These are phyloP conservation scores for Saturnispora quitensis DNA, from an alignment of 805 yeast species.

Conservation along the genomic window DNA sequence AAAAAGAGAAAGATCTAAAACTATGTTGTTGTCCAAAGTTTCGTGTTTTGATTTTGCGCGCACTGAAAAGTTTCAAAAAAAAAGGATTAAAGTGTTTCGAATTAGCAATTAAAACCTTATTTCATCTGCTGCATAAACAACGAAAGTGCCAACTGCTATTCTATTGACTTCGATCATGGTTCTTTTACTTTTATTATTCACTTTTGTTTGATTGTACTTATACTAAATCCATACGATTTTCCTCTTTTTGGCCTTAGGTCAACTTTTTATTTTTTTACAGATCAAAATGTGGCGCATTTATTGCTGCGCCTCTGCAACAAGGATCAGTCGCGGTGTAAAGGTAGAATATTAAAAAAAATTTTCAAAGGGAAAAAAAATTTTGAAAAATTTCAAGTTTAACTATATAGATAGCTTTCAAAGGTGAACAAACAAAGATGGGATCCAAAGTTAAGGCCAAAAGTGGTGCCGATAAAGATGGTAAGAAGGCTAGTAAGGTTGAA, in stretches of 20 bases:
- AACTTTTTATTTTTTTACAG: neutral
- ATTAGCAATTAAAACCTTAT: neutral
- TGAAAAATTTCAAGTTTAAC: conserved; percentile 6
- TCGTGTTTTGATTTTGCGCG: conserved; percentile 4
- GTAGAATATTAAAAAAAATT: neutral
- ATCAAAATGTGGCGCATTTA: neutral
- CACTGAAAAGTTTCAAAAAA: neutral
- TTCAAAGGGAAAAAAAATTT: neutral
- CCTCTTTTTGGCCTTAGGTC: neutral
- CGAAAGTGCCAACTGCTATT: too few species aligned
- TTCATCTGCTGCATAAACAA: neutral
- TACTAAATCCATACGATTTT: too few species aligned
- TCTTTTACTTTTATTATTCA: too few species aligned
- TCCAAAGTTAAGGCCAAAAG: conserved; percentile 4
- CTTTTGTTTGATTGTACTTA: too few species aligned
- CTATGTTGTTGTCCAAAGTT: conserved; percentile 3
- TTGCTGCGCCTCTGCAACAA: neutral
- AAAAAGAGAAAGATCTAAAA: neutral
- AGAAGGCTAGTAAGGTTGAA: conserved; percentile 1
- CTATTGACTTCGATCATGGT: too few species aligned
- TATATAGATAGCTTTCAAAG: conserved; percentile 3
- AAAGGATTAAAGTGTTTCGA: neutral
- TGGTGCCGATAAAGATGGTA: conserved; percentile 31
- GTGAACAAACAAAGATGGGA: conserved; percentile 2
- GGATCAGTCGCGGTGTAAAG: neutral